phyloP scores from a whole-genome alignment of 2,329 filamentous ascomycete species.

The Aureobasidium sp. region DNA sequence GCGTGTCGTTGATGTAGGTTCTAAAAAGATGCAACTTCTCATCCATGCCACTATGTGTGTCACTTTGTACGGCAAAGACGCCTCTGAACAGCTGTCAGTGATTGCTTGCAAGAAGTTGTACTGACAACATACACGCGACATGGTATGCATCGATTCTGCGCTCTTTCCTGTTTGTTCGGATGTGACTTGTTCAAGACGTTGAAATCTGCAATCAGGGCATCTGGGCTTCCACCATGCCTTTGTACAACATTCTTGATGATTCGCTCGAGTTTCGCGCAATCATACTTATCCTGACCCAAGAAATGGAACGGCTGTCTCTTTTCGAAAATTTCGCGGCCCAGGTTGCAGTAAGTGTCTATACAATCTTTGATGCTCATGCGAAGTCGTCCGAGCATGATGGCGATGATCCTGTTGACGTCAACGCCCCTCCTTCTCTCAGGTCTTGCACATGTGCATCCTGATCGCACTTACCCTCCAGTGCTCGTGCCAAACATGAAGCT shows the following conservation, averaged over 20 bases:
- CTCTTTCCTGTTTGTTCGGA: background rate
- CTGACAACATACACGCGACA: background rate
- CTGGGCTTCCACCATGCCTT: background rate
- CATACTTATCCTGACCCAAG: conserved; percentile 1
- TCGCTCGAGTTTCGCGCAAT: background rate
- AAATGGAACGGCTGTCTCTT: background rate
- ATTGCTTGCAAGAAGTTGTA: background rate
- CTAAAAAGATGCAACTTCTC: conserved; percentile 2
- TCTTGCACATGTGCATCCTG: background rate
- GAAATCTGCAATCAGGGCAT: background rate
- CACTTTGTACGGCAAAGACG: background rate
- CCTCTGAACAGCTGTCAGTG: background rate
- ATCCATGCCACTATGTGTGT: background rate
- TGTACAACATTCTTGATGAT: background rate
- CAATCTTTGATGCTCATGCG: conserved; percentile 18
- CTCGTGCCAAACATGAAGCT: conserved; percentile 36
- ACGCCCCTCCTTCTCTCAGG: background rate
- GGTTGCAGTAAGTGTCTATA: conserved; percentile 14
- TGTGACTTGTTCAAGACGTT: background rate
- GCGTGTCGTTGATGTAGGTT: background rate
- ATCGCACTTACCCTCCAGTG: conserved; percentile 30
- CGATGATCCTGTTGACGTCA: conserved; percentile 18
- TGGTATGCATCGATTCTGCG: background rate
- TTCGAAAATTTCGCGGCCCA: conserved; percentile 13
- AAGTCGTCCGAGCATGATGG: conserved; percentile 21